Evolutionary conservation across 177 flowering plant genomes (phyloP).

Genomic region (Vitis hybrid): DNA sequence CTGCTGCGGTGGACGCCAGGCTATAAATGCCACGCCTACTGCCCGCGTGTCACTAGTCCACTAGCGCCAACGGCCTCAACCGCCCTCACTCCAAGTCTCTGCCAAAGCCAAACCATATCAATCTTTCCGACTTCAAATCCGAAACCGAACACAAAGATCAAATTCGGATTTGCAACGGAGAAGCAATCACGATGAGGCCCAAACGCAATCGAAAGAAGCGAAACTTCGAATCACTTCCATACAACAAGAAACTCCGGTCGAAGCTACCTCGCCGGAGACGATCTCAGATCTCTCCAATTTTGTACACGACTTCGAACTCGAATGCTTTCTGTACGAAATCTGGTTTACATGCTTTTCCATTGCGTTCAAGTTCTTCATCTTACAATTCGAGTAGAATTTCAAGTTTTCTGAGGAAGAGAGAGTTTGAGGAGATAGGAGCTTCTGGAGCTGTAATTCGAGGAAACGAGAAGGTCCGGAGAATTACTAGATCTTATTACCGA

Average conservation of each 20-base stretch:
- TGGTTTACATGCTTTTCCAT: slow-evolving; percentile 17
- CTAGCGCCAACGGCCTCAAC: no score
- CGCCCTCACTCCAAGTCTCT: no score
- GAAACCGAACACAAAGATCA: neutral
- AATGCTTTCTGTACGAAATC: neutral
- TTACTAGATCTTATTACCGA: slow-evolving; percentile 34
- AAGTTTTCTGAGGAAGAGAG: slow-evolving; percentile 8
- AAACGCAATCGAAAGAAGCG: slow-evolving; percentile 1
- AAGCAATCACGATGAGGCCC: slow-evolving; percentile 8
- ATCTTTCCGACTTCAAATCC: no score
- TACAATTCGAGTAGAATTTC: slow-evolving; percentile 34
- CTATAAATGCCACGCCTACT: no score
- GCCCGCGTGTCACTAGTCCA: no score
- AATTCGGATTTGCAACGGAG: no score
- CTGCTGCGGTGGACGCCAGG: no score
- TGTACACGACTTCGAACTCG: slow-evolving; percentile 11
- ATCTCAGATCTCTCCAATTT: slow-evolving; percentile 38
- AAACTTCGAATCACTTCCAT: neutral
- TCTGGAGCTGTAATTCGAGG: slow-evolving; percentile 8
- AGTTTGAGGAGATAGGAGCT: slow-evolving; percentile 13
- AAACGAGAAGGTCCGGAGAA: slow-evolving; percentile 27
- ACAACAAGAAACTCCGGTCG: slow-evolving; percentile 55
- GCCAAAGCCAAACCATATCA: no score
- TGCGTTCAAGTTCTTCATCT: slow-evolving; percentile 32
- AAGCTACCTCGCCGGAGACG: slow-evolving; percentile 50